phyloP scores from a whole-genome alignment of 2,329 filamentous ascomycete genomes.

The Monosporascus ibericus region DNA sequence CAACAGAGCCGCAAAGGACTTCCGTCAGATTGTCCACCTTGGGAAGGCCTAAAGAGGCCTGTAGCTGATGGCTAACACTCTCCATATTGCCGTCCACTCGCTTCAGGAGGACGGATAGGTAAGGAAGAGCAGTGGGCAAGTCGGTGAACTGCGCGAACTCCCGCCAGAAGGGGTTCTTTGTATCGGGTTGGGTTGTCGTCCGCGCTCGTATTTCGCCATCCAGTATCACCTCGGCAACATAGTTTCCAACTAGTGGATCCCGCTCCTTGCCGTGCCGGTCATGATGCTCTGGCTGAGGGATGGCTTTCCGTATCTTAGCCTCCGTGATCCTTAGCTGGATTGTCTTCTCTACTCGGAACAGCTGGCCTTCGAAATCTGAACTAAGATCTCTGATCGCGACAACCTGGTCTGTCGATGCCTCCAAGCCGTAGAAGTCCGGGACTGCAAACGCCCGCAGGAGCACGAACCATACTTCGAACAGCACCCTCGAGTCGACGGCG shows the following conservation, averaged over 20 bases:
- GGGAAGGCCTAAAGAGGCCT: slow-evolving; percentile 35
- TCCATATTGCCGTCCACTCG: slow-evolving; percentile 49
- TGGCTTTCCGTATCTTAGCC: slow-evolving; percentile 49
- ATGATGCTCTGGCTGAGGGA: slow-evolving; percentile 18
- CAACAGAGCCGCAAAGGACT: slow-evolving; percentile 63
- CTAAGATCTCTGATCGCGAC: slow-evolving; percentile 35
- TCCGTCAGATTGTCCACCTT: slow-evolving; percentile 42
- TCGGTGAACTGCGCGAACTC: slow-evolving; percentile 75
- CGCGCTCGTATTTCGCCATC: slow-evolving; percentile 74
- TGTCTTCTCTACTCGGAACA: slow-evolving; percentile 58
- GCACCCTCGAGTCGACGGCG: slow-evolving; percentile 74
- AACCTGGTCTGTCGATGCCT: slow-evolving; percentile 37
- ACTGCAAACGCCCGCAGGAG: slow-evolving; percentile 85
- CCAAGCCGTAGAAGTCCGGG: slow-evolving; percentile 76
- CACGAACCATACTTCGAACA: slow-evolving; percentile 98
- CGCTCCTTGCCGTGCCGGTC: slow-evolving; percentile 30
- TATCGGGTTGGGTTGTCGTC: slow-evolving; percentile 65
- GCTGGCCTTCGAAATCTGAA: slow-evolving; percentile 37
- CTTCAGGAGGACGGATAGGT: slow-evolving; percentile 67
- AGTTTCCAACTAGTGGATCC: slow-evolving; percentile 57
- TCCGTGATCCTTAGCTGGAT: slow-evolving; percentile 54
- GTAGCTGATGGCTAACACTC: slow-evolving; percentile 37
- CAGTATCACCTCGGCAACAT: slow-evolving; percentile 71
- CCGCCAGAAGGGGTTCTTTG: slow-evolving; percentile 73
- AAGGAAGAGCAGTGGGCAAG: slow-evolving; percentile 62